A percentile compares a stretch with the other conserved stretches of the same genome.
Conservation (phyloP, 1,284 basidiomycete genomes). For the Ustilago shanxiensis region DNA sequence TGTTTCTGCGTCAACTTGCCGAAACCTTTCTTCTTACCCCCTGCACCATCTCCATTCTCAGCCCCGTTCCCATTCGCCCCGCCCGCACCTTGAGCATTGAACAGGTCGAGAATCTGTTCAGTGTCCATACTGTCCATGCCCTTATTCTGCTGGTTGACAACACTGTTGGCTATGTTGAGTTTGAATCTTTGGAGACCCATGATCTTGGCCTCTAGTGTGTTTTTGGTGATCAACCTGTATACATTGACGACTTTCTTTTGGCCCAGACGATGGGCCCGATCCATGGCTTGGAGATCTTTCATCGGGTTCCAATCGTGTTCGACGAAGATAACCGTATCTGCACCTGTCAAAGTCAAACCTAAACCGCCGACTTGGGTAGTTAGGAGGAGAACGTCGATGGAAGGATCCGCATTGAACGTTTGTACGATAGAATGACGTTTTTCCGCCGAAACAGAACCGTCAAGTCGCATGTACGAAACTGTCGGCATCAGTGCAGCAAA, state of each 20-base stretch:
- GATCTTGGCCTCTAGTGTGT: conserved; percentile 98
- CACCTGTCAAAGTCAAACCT: conserved; percentile 94
- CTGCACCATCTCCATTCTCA: conserved; percentile 8
- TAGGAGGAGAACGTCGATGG: conserved; percentile 93
- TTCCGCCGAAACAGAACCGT: conserved; percentile 73
- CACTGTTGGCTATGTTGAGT: conserved; percentile 94
- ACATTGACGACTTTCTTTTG: conserved; percentile 99
- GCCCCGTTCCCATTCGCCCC: conserved; percentile 1
- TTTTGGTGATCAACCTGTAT: conserved; percentile 95
- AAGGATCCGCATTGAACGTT: conserved; percentile 97
- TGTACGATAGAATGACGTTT: conserved; percentile 79
- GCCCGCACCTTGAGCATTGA: conserved; percentile 72
- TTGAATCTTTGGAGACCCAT: conserved; percentile 99
- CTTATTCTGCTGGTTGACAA: conserved; percentile 97
- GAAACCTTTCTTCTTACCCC: conserved; percentile 29
- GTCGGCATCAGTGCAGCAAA: conserved; percentile 93
- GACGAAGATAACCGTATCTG: conserved; percentile 98
- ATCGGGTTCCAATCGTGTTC: conserved; percentile 99
- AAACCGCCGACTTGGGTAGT: conserved; percentile 98
- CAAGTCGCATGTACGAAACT: conserved; percentile 97
- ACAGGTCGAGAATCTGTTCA: conserved; percentile 94
- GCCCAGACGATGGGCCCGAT: conserved; percentile 95
- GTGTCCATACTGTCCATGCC: conserved; percentile 96
- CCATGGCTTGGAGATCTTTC: conserved; percentile 99
- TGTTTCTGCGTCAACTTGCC: conserved; percentile 70